Conservation (phyloP, 2,329 filamentous ascomycete genomes). For the Ambrosiella xylebori region DNA sequence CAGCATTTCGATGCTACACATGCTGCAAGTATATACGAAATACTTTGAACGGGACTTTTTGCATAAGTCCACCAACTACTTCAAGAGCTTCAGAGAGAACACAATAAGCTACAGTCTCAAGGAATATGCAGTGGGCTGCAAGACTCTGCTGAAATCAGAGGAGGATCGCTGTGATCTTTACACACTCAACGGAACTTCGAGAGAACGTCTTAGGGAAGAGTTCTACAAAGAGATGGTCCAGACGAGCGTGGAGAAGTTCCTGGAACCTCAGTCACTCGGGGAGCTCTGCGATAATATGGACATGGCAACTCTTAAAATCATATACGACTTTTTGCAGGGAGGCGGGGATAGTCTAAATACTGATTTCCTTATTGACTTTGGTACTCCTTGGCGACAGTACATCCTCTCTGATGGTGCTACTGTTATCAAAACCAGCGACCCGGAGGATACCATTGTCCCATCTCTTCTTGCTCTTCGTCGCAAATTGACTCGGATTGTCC, state of each 20-base stretch:
- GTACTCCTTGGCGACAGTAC: slow-evolving; percentile 58
- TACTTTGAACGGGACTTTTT: slow-evolving; percentile 67
- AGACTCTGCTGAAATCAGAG: slow-evolving; percentile 54
- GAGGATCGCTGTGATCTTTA: slow-evolving; percentile 61
- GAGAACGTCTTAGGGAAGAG: slow-evolving; percentile 53
- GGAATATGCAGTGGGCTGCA: slow-evolving; percentile 56
- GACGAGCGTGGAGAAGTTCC: slow-evolving; percentile 46
- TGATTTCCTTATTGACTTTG: slow-evolving; percentile 51
- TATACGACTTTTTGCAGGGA: slow-evolving; percentile 57
- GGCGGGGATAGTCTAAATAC: slow-evolving; percentile 28
- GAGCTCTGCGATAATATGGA: slow-evolving; percentile 57
- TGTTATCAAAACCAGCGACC: slow-evolving; percentile 66
- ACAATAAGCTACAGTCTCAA: slow-evolving; percentile 48
- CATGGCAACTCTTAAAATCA: slow-evolving; percentile 49
- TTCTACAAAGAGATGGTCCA: slow-evolving; percentile 59
- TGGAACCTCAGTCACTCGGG: slow-evolving; percentile 49
- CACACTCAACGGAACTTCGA: slow-evolving; percentile 68
- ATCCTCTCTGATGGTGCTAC: slow-evolving; percentile 56
- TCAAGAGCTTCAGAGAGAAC: slow-evolving; percentile 50
- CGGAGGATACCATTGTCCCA: slow-evolving; percentile 71
- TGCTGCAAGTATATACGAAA: slow-evolving; percentile 64
- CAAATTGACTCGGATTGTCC: slow-evolving; percentile 59
- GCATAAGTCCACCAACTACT: slow-evolving; percentile 47
- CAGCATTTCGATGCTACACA: slow-evolving; percentile 65
- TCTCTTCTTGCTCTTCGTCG: slow-evolving; percentile 67